Evolutionary conservation across 2,329 filamentous ascomycete genomes (phyloP), one percentile per base, ranked within the genome.

Genomic region (Pochonia chlamydosporia): DNA sequence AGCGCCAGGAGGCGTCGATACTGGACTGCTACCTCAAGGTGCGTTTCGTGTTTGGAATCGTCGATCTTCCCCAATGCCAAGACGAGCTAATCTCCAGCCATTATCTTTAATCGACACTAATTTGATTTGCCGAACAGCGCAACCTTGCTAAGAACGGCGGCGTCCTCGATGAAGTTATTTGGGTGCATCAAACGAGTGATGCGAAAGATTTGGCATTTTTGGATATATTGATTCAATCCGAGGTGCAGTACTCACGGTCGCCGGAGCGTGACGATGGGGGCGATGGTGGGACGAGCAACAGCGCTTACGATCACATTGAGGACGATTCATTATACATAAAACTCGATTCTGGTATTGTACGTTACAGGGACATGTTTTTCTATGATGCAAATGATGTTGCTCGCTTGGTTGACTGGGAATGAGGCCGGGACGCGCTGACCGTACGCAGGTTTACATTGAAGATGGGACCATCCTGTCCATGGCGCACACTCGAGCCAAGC

Each of bases 391-490:
- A 7, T 33, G 6, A 33, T 33, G 30, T n/a, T n/a, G n/a, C n/a
- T n/a, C n/a, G n/a, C n/a, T n/a, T n/a, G n/a, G n/a, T n/a, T n/a
- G n/a, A n/a, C n/a, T n/a, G n/a, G n/a, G n/a, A n/a, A n/a, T n/a
- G n/a, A n/a, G n/a, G n/a, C n/a, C n/a, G n/a, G n/a, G 30, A 33
- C 4, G 30, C 21, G 18, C 45, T 35, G 6, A 47, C 46, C 6
- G 24, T 46, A 50, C 6, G 10, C 30, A 66, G 65, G 62, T 67
- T 16, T 42, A 26, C 24, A 42, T 42, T 9, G 64, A 66, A 39
- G 64, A 68, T 35, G 60, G 54, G 50, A 67, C 58, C 49, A 76
- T 82, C 42, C 70, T 75, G 2, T 72, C 75, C 3, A 66, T 82
- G 6, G 68, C 79, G 24, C 73, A 74, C 51, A 76, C n/a, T 8